These are phyloP conservation scores for Microcera coccophila DNA, from an alignment of 2,329 filamentous ascomycete genomes.

Conservation along the genomic window DNA sequence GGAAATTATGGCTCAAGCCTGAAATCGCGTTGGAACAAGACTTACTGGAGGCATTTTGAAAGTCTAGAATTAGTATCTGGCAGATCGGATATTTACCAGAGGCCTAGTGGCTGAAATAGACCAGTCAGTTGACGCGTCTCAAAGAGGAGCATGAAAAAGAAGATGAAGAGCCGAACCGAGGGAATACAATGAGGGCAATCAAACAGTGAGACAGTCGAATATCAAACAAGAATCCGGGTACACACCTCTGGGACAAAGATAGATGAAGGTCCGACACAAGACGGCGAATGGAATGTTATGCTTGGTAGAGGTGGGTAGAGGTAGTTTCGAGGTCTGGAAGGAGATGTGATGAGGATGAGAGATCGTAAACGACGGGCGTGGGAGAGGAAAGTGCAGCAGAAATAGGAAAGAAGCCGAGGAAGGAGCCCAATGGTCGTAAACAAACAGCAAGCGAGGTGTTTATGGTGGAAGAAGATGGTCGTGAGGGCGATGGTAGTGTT, in stretches of 20 bases:
- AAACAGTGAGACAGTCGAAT: conserved; percentile 31
- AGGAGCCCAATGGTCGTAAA: conserved; percentile 1
- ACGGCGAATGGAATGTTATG: conserved; percentile 37
- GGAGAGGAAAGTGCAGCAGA: conserved; percentile 18
- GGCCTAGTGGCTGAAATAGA: conserved; percentile 11
- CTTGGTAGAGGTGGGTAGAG: no score
- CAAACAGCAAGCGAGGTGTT: conserved; percentile 31
- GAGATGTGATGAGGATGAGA: conserved; percentile 19
- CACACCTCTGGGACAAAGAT: conserved; percentile 35
- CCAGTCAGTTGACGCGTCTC: conserved; percentile 26
- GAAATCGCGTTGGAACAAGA: conserved; percentile 9
- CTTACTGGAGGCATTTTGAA: conserved; percentile 37
- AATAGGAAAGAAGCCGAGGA: background rate
- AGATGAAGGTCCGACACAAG: conserved; percentile 31
- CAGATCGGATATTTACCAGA: conserved; percentile 18
- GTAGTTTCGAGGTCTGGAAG: conserved; percentile 7
- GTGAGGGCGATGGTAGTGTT: conserved; percentile 37
- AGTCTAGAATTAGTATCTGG: conserved; percentile 22
- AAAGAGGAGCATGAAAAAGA: conserved; percentile 6
- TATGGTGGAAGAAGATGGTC: conserved; percentile 30
- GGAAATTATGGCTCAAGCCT: background rate
- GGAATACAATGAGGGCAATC: conserved; percentile 3
- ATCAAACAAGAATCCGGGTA: conserved; percentile 26
- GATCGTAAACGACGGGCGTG: conserved; percentile 19
- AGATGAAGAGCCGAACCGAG: conserved; percentile 13